These are phyloP conservation scores for Kitagawia praeruptora DNA, from an alignment of 129 eudicot species.

Conservation along the genomic window DNA sequence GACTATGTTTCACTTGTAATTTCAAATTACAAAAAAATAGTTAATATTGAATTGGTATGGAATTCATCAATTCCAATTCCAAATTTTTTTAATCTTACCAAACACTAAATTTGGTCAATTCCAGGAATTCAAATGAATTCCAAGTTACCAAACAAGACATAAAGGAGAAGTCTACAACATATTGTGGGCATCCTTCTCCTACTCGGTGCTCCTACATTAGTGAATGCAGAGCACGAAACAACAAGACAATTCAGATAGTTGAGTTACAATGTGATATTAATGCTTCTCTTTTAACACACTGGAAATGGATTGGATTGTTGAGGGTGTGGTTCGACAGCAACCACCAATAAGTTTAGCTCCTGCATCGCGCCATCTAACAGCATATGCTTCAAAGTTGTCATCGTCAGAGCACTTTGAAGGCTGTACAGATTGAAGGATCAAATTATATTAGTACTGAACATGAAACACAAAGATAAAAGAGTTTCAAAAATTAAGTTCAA, in stretches of 20 bases:
- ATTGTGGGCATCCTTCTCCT: neutral
- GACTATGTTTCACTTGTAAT: too few relatives aligned
- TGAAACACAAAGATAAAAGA: neutral
- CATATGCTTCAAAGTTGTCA: conserved; percentile 48
- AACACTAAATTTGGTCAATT: too few relatives aligned
- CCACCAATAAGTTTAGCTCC: conserved; percentile 86
- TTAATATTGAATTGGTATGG: too few relatives aligned
- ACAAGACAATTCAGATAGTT: neutral
- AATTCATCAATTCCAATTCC: too few relatives aligned
- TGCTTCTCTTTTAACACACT: conserved; percentile 33
- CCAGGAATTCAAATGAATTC: too few relatives aligned
- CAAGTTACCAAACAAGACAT: too few relatives aligned
- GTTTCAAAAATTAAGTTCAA: neutral
- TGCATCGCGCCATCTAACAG: conserved; percentile 63
- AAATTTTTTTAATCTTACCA: too few relatives aligned
- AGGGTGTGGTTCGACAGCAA: conserved; percentile 84
- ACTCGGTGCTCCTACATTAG: neutral
- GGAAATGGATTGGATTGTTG: conserved; percentile 52
- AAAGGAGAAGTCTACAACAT: neutral
- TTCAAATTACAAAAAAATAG: too few relatives aligned
- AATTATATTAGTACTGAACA: neutral
- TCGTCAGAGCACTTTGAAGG: conserved; percentile 70
- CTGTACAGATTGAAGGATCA: conserved; percentile 19
- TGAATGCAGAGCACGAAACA: neutral
- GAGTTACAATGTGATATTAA: neutral